Percentiles rank a stretch among this genome's conserved stretches.
phyloP scores from a whole-genome alignment of 176 grass and related monocot species.

The Cenchrus americanus region DNA sequence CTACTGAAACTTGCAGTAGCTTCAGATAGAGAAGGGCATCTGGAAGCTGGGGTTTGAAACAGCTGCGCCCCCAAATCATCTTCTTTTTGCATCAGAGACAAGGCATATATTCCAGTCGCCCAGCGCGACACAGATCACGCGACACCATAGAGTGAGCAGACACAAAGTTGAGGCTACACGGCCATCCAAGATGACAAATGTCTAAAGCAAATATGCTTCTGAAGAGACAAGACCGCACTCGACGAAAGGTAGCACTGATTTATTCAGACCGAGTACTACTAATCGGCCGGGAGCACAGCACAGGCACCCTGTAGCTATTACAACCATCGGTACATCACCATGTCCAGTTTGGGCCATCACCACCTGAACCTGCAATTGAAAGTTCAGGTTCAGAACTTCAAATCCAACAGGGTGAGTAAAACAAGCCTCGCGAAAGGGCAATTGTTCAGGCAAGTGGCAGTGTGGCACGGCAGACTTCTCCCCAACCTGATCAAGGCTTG shows the following conservation, averaged over 20 bases:
- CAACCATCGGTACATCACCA: not conserved
- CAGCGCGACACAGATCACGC: not conserved
- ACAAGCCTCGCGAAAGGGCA: not conserved
- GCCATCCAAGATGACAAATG: constrained; percentile 9
- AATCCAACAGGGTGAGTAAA: not conserved
- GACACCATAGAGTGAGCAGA: not conserved
- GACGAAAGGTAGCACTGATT: not conserved
- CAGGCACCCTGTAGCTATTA: not conserved
- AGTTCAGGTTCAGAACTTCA: not conserved
- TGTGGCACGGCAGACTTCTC: not conserved
- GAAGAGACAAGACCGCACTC: not conserved
- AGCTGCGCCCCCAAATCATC: not conserved
- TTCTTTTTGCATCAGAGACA: constrained; percentile 13
- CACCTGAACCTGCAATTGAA: not conserved
- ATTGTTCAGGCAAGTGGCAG: not conserved
- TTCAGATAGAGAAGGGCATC: not conserved
- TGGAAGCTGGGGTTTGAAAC: not conserved
- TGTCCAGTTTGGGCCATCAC: not conserved
- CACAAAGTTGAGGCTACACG: constrained; percentile 6
- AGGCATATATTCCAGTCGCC: not conserved
- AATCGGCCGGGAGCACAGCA: not conserved
- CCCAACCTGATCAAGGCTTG: constrained; percentile 45
- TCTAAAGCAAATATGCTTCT: constrained; percentile 27
- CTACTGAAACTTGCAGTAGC: not conserved
- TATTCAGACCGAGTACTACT: constrained; percentile 23